Conservation (phyloP, 2,329 filamentous ascomycete genomes). For the Juglanconis juglandina region DNA sequence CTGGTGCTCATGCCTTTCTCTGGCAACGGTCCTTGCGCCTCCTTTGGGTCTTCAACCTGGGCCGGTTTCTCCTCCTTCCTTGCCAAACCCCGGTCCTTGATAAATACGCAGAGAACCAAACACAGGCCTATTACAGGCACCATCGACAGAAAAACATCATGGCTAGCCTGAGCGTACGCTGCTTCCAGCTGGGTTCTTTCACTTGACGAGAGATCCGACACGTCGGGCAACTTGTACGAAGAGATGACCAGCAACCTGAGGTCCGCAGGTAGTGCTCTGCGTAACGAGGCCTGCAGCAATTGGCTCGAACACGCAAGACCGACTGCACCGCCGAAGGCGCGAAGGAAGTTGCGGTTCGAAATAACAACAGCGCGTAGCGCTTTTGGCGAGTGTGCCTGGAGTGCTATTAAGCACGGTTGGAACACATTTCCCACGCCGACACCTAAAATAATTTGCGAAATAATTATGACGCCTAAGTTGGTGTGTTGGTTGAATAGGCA, state of each 20-base stretch:
- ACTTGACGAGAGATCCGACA: not conserved
- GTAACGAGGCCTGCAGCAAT: conserved; percentile 3
- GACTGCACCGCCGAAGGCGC: conserved; percentile 34
- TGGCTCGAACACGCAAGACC: conserved; percentile 23
- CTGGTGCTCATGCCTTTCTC: not conserved
- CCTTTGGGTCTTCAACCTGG: not conserved
- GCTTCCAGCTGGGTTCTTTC: not conserved
- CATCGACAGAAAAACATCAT: conserved; percentile 3
- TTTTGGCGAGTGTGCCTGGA: conserved; percentile 34
- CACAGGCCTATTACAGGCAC: not conserved
- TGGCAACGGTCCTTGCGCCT: not conserved
- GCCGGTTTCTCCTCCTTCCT: not conserved
- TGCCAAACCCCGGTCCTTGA: not conserved
- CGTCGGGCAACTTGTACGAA: not conserved
- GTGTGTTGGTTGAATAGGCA: conserved; percentile 26
- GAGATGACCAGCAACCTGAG: not conserved
- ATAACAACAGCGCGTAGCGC: conserved; percentile 36
- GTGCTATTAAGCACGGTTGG: conserved; percentile 34
- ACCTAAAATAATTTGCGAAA: conserved; percentile 32
- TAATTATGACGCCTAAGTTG: conserved; percentile 26
- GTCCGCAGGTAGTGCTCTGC: not conserved
- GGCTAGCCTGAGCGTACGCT: conserved; percentile 2
- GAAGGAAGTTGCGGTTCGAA: conserved; percentile 36
- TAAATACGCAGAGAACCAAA: not conserved
- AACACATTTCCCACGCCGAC: conserved; percentile 32